phyloP scores from a whole-genome alignment of 1,284 basidiomycete species.

The Xerocomus amazonicus region DNA sequence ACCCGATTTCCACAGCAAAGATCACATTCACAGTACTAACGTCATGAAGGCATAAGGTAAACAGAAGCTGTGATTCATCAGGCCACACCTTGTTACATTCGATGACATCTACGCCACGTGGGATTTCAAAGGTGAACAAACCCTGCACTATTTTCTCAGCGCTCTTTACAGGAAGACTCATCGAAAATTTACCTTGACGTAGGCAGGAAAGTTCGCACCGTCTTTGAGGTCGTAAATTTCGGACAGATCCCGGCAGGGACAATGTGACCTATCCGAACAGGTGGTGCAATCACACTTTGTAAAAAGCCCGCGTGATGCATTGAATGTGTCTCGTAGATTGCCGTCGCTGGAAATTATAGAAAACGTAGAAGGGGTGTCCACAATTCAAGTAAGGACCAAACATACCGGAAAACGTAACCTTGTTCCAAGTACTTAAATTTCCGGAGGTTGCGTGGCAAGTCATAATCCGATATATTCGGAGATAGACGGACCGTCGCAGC shows the following conservation, averaged over 20 bases:
- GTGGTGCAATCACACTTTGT: constrained; percentile 33
- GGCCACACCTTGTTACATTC: constrained; percentile 55
- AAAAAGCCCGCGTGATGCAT: constrained; percentile 19
- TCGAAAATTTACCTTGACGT: constrained; percentile 35
- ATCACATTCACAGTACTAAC: constrained; percentile 46
- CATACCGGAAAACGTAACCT: constrained; percentile 45
- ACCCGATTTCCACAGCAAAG: constrained; percentile 49
- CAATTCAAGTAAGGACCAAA: not conserved
- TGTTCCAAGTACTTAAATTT: constrained; percentile 52
- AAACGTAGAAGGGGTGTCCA: constrained; percentile 5
- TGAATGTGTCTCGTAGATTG: constrained; percentile 23
- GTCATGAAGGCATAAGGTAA: not conserved
- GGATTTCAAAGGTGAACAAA: constrained; percentile 44
- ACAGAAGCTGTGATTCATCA: not conserved
- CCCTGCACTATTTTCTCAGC: constrained; percentile 36
- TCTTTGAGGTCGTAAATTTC: constrained; percentile 18
- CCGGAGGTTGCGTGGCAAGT: constrained; percentile 39
- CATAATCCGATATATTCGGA: constrained; percentile 47
- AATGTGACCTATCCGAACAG: constrained; percentile 28
- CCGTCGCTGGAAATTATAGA: constrained; percentile 12
- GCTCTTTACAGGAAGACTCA: not conserved
- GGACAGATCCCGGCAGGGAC: constrained; percentile 33
- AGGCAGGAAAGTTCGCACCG: constrained; percentile 36
- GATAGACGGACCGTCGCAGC: constrained; percentile 47
- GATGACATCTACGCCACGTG: constrained; percentile 46